Evolutionary conservation across 768 basidiomycete genomes (phyloP).

Genomic region (Termitomyces sp.): DNA sequence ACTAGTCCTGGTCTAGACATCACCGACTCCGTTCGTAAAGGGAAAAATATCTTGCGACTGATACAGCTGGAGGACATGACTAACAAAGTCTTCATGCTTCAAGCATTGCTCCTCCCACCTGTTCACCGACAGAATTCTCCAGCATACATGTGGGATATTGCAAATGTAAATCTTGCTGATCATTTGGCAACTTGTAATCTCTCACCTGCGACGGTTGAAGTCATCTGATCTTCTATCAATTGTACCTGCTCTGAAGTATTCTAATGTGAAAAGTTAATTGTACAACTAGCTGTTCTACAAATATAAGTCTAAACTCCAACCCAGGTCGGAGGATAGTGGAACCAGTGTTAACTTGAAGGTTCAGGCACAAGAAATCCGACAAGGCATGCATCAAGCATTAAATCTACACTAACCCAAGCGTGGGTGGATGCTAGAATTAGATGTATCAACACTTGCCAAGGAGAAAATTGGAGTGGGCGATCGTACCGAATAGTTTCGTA

Average conservation of each 20-base stretch:
- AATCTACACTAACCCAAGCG: constrained; percentile 96
- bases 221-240: not conserved
- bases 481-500: constrained; percentile 88
- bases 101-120: constrained; percentile 23
- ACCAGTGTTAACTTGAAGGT: constrained; percentile 26
- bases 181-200: not conserved
- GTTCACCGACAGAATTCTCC: not conserved
- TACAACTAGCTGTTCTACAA: not conserved
- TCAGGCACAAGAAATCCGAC: constrained; percentile 88
- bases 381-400: constrained; percentile 90
- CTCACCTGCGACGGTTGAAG: constrained; percentile 6
- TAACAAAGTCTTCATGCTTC: constrained; percentile 41
- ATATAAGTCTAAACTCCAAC: not conserved
- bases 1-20: constrained; percentile 32
- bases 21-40: constrained; percentile 36
- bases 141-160: constrained; percentile 5
- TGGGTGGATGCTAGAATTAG: constrained; percentile 71
- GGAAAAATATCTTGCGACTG: constrained; percentile 45
- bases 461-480: not conserved
- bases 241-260: not conserved
- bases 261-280: not conserved
- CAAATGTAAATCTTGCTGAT: not conserved
- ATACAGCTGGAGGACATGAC: constrained; percentile 44
- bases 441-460: not conserved
- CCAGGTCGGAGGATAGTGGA: not conserved